Percentiles rank a stretch among this genome's conserved stretches.
These are phyloP conservation scores for Setaria viridis DNA, from an alignment of 202 grass and related monocot species.

Conservation along the genomic window DNA sequence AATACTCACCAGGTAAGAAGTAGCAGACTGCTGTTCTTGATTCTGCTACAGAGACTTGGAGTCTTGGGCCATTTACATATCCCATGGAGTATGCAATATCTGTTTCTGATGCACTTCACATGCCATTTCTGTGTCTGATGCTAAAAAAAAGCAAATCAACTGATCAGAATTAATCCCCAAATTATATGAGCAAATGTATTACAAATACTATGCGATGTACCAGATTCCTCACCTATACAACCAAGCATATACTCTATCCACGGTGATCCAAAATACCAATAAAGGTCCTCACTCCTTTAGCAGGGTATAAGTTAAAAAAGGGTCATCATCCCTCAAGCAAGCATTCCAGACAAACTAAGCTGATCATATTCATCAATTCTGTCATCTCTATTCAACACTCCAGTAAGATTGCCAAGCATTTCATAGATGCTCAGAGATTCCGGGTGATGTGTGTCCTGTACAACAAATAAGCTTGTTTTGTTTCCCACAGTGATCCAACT, in stretches of 20 bases:
- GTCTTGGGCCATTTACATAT: background rate
- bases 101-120: conserved; percentile 3
- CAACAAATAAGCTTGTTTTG: conserved; percentile 59
- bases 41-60: background rate
- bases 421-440: conserved; percentile 50
- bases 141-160: background rate
- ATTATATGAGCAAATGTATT: conserved; percentile 6
- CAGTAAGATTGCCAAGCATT: conserved; percentile 49
- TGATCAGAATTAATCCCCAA: background rate
- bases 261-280: conserved; percentile 7
- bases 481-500: conserved; percentile 77
- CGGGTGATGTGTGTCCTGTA: conserved; percentile 62
- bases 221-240: conserved; percentile 9
- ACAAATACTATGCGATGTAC: conserved; percentile 7
- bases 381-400: conserved; percentile 46
- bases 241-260: conserved; percentile 1
- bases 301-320: background rate
- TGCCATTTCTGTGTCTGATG: background rate
- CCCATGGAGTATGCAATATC: background rate
- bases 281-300: background rate
- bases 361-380: conserved; percentile 39
- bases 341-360: conserved; percentile 27
- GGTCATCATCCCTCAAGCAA: conserved; percentile 23
- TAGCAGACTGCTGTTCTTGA: background rate
- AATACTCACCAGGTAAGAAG: background rate